These are phyloP conservation scores for Achaetomiella virescens DNA, from an alignment of 495 filamentous ascomycete species.

Conservation along the genomic window DNA sequence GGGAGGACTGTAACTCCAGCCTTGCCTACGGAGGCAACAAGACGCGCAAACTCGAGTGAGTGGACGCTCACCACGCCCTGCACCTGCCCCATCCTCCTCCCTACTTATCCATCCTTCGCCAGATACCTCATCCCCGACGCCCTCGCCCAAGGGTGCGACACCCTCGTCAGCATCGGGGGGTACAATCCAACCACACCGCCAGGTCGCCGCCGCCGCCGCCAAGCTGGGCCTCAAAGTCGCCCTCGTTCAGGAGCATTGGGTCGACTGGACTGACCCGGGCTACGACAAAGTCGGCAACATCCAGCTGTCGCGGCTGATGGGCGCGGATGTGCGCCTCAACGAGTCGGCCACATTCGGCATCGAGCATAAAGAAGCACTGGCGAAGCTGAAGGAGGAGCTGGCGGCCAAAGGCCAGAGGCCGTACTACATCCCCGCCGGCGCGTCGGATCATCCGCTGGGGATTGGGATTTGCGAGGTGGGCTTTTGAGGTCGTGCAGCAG, in stretches of 20 bases:
- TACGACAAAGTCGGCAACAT: constrained; percentile 57
- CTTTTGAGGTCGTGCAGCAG: constrained; percentile 54
- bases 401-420: constrained; percentile 42
- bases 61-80: neutral
- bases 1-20: constrained; percentile 57
- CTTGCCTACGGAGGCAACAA: constrained; percentile 63
- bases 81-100: neutral
- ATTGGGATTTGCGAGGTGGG: constrained; percentile 59
- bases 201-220: constrained; percentile 53
- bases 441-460: constrained; percentile 61
- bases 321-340: constrained; percentile 49
- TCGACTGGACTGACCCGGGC: constrained; percentile 44
- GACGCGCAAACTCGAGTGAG: constrained; percentile 58
- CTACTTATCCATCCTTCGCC: neutral
- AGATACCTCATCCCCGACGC: constrained; percentile 54
- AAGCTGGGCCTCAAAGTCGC: constrained; percentile 46
- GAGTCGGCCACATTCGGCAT: constrained; percentile 51
- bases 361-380: constrained; percentile 51
- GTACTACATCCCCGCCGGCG: constrained; percentile 61
- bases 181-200: constrained; percentile 63
- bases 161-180: constrained; percentile 55
- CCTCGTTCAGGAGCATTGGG: constrained; percentile 60
- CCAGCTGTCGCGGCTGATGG: constrained; percentile 57
- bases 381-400: constrained; percentile 42
- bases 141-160: constrained; percentile 45